phyloP scores from a whole-genome alignment of 306 rosid species.

The Arachis stenosperma region DNA sequence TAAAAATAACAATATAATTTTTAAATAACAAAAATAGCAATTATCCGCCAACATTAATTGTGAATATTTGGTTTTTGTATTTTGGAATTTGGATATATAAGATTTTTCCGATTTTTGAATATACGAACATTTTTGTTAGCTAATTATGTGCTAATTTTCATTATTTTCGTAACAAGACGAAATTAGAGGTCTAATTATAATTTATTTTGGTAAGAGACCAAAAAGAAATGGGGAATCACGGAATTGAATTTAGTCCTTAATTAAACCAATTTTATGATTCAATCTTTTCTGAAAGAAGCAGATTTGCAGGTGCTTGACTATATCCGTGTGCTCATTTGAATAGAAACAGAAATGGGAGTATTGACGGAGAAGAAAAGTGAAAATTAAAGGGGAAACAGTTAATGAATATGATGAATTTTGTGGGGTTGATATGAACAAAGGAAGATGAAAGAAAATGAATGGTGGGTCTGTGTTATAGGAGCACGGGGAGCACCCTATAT shows the following conservation, averaged over 20 bases:
- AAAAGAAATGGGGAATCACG: too few species aligned
- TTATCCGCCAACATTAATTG: too few species aligned
- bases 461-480: conserved; percentile 38
- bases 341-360: neutral
- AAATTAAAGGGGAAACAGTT: neutral
- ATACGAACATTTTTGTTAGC: too few species aligned
- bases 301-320: conserved; percentile 27
- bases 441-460: conserved; percentile 38
- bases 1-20: too few species aligned
- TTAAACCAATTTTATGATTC: neutral
- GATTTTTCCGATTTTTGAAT: too few species aligned
- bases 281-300: neutral
- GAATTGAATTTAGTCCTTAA: neutral
- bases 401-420: conserved; percentile 42
- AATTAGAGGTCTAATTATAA: too few species aligned
- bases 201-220: too few species aligned
- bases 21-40: too few species aligned
- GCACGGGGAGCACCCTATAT: conserved; percentile 50
- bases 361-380: neutral
- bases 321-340: neutral
- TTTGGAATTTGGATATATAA: too few species aligned
- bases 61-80: too few species aligned
- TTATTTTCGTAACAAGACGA: too few species aligned
- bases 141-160: too few species aligned
- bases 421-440: conserved; percentile 48